These are phyloP conservation scores for Mycosphaerella sp. DNA, from an alignment of 2,329 filamentous ascomycete genomes.

Conservation along the genomic window DNA sequence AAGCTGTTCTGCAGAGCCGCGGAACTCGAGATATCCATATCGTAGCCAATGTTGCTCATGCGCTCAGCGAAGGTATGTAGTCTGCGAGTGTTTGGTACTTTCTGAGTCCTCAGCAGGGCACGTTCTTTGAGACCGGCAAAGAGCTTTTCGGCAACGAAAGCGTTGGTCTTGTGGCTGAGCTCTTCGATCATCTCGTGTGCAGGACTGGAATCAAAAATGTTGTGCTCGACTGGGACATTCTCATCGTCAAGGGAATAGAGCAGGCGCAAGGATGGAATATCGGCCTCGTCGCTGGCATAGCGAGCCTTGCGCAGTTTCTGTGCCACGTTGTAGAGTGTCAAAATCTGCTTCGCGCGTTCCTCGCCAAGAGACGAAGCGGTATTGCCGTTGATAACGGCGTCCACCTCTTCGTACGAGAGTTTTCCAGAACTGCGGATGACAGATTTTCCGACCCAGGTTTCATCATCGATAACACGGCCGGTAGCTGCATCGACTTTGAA, in stretches of 20 bases:
- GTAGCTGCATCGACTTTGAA: constrained; percentile 82
- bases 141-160: constrained; percentile 80
- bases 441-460: constrained; percentile 89
- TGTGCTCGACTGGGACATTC: constrained; percentile 93
- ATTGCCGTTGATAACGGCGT: constrained; percentile 67
- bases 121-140: constrained; percentile 77
- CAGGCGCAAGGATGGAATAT: constrained; percentile 78
- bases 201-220: constrained; percentile 85
- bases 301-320: constrained; percentile 87
- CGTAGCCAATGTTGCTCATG: constrained; percentile 85
- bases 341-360: constrained; percentile 68
- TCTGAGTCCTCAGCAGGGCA: constrained; percentile 82
- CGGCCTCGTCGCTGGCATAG: constrained; percentile 66
- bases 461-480: constrained; percentile 71
- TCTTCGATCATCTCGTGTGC: constrained; percentile 94
- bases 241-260: constrained; percentile 95
- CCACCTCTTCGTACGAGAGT: constrained; percentile 77
- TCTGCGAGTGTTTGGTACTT: constrained; percentile 76
- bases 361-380: constrained; percentile 51
- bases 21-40: constrained; percentile 83
- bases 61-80: constrained; percentile 86
- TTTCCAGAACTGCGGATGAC: constrained; percentile 89
- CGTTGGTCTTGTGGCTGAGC: constrained; percentile 87
- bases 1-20: constrained; percentile 89
- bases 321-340: constrained; percentile 70